Conservation (phyloP, 2,329 filamentous ascomycete species). For the Xylaria digitata region DNA sequence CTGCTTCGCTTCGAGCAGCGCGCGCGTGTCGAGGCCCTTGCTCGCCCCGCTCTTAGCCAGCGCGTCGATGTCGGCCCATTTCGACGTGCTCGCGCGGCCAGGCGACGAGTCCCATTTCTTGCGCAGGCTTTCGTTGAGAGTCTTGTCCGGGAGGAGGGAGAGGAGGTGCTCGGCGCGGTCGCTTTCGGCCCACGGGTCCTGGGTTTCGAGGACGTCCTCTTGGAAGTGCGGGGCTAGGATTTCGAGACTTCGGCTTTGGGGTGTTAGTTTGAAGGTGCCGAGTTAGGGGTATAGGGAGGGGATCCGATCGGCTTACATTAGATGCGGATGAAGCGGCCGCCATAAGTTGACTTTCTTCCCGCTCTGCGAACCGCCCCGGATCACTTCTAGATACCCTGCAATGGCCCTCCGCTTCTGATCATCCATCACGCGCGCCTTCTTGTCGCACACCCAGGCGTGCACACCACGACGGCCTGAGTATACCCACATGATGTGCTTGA, state of each 20-base stretch:
- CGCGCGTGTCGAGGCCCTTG: constrained; percentile 76
- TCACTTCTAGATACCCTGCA: constrained; percentile 87
- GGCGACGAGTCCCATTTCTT: constrained; percentile 93
- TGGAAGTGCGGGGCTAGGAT: constrained; percentile 88
- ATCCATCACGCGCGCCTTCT: constrained; percentile 83
- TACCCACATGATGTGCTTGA: constrained; percentile 97
- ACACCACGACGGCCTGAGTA: constrained; percentile 97
- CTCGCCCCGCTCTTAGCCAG: constrained; percentile 81
- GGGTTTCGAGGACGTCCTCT: constrained; percentile 80
- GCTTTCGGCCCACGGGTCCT: constrained; percentile 83
- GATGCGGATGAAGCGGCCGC: constrained; percentile 88
- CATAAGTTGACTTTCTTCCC: constrained; percentile 88
- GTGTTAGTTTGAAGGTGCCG: neutral
- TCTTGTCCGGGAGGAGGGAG: constrained; percentile 83
- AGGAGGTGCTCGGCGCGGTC: constrained; percentile 83
- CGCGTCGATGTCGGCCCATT: constrained; percentile 94
- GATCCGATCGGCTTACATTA: constrained; percentile 67
- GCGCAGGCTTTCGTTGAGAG: constrained; percentile 80
- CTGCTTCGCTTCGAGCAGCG: constrained; percentile 89
- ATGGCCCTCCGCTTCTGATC: constrained; percentile 87
- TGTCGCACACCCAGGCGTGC: constrained; percentile 98
- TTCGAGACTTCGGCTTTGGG: constrained; percentile 76
- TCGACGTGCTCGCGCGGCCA: constrained; percentile 77
- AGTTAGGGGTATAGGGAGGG: neutral
- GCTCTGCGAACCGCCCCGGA: constrained; percentile 86